Evolutionary conservation across 2,329 filamentous ascomycete genomes (phyloP), one percentile per base, ranked within the genome.

Genomic region (Cytospora paraplurivora): DNA sequence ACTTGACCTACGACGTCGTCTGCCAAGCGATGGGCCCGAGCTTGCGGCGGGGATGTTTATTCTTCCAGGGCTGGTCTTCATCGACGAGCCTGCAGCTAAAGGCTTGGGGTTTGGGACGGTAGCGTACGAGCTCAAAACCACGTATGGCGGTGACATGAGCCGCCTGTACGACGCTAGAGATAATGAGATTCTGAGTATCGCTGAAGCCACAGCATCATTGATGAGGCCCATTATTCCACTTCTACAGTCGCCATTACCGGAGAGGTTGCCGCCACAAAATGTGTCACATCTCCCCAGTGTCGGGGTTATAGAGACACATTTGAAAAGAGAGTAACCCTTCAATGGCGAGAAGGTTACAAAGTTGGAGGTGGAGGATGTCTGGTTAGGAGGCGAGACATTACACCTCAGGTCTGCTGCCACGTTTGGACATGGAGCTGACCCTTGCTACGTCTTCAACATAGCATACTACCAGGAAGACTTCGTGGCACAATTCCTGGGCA

Each of bases 1-100:
- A 5, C 17, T 57, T 32, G 56, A 57, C 32, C 2, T 57, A 15
- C 56, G 41, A 19, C 56, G 56, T 12, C 56, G 41, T 17, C 41
- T 57, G 10, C 55, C 55, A 11, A 41, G 56, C 12, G 27, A 58
- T 17, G 44, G 33, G 47, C 56, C 56, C 33, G 56, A 58, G 56
- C 44, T 51, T 34, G 56, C 33, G n/a, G 56, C 56, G 13, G 56
- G 56, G n/a, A 51, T 58, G 44, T 58, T 58, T 19, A 51, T 58
- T 33, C 51, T 33, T 13, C 44, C 44, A 12, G 56, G 56, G 13
- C 56, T 58, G 12, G 56, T 58, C 7, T 58, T 51, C 15, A 35
- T 58, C 56, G 34, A 38, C 19, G 56, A 58, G 5, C 44, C 56
- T 21, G 44, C 33, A 33, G 56, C 33, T 15, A 32, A 19, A 11